A percentile compares a stretch with the other conserved stretches of the same genome.
Evolutionary conservation across 495 filamentous ascomycete genomes (phyloP).

Genomic region (Penicillium cinerascens): DNA sequence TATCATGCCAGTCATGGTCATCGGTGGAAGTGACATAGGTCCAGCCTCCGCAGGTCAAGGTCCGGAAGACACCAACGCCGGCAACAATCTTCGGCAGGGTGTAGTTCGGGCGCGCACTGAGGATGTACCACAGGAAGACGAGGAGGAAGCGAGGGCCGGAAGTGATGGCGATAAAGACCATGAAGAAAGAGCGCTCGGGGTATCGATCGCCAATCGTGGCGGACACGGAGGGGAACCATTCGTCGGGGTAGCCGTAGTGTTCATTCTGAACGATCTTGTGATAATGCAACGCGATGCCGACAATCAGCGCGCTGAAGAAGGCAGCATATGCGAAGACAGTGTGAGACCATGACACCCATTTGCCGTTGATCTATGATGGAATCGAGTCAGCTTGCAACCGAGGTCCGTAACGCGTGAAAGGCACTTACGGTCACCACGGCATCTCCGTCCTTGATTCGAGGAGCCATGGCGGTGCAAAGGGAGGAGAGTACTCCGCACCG

Average conservation of each 20-base stretch:
- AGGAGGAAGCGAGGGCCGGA: slow-evolving; percentile 91
- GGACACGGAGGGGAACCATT: slow-evolving; percentile 99
- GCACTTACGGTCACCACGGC: slow-evolving; percentile 69
- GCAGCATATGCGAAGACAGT: slow-evolving; percentile 82
- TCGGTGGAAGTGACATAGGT: slow-evolving; percentile 98
- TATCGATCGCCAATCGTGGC: slow-evolving; percentile 98
- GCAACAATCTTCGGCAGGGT: slow-evolving; percentile 79
- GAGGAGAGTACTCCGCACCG: slow-evolving; percentile 16
- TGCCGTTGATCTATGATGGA: slow-evolving; percentile 65
- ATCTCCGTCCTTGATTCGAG: slow-evolving; percentile 87
- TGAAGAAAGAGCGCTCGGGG: slow-evolving; percentile 94
- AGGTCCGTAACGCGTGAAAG: slow-evolving; percentile 12
- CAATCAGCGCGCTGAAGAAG: slow-evolving; percentile 84
- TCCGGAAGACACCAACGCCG: slow-evolving; percentile 77
- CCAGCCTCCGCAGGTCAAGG: slow-evolving; percentile 95
- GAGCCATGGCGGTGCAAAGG: slow-evolving; percentile 58
- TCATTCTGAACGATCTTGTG: slow-evolving; percentile 98
- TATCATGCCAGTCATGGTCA: slow-evolving; percentile 98
- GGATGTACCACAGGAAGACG: slow-evolving; percentile 86
- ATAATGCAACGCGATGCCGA: slow-evolving; percentile 85
- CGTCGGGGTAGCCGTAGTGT: slow-evolving; percentile 91
- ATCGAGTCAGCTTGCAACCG: slow-evolving; percentile 11
- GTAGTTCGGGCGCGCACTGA: slow-evolving; percentile 72
- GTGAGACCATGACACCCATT: slow-evolving; percentile 89
- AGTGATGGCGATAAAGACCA: slow-evolving; percentile 94